Conservation (phyloP, 192 early-diverging fungal species). For the Lobulomyces angularis region DNA sequence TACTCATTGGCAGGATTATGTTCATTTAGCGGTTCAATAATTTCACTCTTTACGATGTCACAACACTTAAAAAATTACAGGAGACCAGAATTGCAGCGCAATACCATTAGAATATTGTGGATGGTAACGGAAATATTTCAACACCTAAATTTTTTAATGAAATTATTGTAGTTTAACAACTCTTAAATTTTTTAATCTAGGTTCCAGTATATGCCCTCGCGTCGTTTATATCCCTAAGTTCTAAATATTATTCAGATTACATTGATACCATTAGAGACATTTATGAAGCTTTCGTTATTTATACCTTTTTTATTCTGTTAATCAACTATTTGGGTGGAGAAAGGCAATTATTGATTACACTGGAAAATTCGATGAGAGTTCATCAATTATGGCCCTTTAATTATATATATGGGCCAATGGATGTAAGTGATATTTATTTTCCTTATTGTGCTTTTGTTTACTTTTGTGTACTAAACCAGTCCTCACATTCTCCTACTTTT, state of each 20-base stretch:
- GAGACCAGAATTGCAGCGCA: constrained; percentile 47
- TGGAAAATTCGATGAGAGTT: constrained; percentile 64
- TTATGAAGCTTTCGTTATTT: constrained; percentile 93
- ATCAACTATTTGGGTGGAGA: constrained; percentile 85
- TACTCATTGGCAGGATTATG: constrained; percentile 9
- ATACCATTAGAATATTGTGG: constrained; percentile 42
- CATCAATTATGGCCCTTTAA: constrained; percentile 73
- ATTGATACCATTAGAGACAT: constrained; percentile 84
- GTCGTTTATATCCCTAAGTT: constrained; percentile 63
- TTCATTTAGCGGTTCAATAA: constrained; percentile 3
- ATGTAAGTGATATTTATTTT: too few relatives aligned
- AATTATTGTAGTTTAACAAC: constrained; percentile 6
- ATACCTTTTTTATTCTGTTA: constrained; percentile 81
- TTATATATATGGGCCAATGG: constrained; percentile 56
- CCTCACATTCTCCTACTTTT: neutral
- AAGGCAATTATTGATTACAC: constrained; percentile 61
- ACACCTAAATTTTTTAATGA: constrained; percentile 5
- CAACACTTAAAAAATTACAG: constrained; percentile 34
- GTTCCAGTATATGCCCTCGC: constrained; percentile 83
- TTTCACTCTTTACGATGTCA: constrained; percentile 19
- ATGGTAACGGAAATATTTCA: constrained; percentile 13
- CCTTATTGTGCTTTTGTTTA: neutral
- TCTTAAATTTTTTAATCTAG: constrained; percentile 44
- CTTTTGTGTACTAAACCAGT: neutral
- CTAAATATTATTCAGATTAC: constrained; percentile 62